A percentile compares a stretch with the other conserved stretches of the same genome.
phyloP scores from a whole-genome alignment of 306 rosid species.

The Canavalia ensiformis region DNA sequence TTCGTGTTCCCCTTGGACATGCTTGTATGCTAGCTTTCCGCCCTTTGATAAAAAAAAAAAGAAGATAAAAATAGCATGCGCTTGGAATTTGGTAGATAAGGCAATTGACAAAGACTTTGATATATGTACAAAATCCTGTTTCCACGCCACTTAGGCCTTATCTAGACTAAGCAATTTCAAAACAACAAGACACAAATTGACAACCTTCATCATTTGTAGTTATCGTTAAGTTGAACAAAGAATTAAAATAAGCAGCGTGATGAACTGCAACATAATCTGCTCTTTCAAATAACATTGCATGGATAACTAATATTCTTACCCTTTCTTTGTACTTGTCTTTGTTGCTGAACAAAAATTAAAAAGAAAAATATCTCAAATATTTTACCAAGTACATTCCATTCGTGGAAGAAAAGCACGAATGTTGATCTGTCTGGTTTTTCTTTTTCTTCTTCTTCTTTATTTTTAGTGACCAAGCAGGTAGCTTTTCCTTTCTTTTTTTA shows the following conservation, averaged over 20 bases:
- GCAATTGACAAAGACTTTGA: conserved; percentile 55
- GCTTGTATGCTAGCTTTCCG: conserved; percentile 44
- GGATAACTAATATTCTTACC: conserved; percentile 10
- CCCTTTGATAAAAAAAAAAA: conserved; percentile 14
- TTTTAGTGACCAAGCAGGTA: conserved; percentile 17
- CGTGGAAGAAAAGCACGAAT: conserved; percentile 42
- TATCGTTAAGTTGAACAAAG: conserved; percentile 50
- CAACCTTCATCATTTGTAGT: conserved; percentile 58
- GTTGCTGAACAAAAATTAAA: neutral
- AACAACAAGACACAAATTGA: conserved; percentile 52
- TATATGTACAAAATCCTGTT: conserved; percentile 35
- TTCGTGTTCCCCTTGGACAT: conserved; percentile 46
- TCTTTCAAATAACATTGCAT: neutral
- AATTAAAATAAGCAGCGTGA: conserved; percentile 34
- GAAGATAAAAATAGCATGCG: conserved; percentile 16
- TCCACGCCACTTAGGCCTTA: conserved; percentile 42
- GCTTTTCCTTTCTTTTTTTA: neutral
- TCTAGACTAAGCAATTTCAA: conserved; percentile 44
- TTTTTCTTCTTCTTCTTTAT: neutral
- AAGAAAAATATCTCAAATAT: neutral
- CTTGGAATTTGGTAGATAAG: conserved; percentile 55
- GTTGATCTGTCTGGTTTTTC: neutral
- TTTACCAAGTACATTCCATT: conserved; percentile 27
- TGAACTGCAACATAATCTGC: conserved; percentile 32
- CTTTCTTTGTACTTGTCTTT: conserved; percentile 14